A percentile compares a stretch with the other conserved stretches of the same genome.
These are phyloP conservation scores for Balamuthia mandrillaris DNA, from an alignment of 208 protist genomes.

Conservation along the genomic window DNA sequence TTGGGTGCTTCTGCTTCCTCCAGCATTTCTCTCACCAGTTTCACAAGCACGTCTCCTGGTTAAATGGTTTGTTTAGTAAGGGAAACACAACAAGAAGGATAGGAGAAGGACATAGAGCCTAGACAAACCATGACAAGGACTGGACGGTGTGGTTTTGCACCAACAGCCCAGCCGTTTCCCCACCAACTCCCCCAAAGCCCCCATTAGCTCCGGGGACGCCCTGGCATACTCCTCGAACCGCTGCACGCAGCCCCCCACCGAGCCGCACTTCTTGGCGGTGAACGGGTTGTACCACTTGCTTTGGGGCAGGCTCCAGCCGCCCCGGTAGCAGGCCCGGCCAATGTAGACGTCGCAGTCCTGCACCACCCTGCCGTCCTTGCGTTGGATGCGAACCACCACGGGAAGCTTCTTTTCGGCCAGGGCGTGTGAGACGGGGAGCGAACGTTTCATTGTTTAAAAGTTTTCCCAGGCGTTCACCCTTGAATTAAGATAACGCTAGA, in stretches of 20 bases:
- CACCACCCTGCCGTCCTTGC: constrained; percentile 42
- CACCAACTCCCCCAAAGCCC: constrained; percentile 26
- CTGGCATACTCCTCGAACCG: constrained; percentile 41
- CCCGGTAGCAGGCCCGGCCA: constrained; percentile 35
- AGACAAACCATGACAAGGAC: constrained; percentile 53
- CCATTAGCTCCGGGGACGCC: constrained; percentile 5
- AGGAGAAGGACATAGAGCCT: too few species aligned
- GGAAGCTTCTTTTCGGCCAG: neutral
- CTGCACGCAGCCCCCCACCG: neutral
- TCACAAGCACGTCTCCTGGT: too few species aligned
- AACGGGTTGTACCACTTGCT: constrained; percentile 58
- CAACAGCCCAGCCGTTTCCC: constrained; percentile 55
- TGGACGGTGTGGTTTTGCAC: constrained; percentile 33
- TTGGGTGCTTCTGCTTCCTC: too few species aligned
- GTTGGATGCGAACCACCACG: constrained; percentile 43
- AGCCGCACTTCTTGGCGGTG: neutral
- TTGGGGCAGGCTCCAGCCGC: constrained; percentile 50
- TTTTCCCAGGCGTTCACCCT: too few species aligned
- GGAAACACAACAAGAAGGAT: too few species aligned
- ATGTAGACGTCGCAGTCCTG: constrained; percentile 60
- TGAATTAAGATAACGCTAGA: too few species aligned
- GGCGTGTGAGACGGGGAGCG: too few species aligned
- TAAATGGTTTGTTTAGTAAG: too few species aligned
- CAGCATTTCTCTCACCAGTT: too few species aligned
- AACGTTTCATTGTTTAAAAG: too few species aligned